phyloP scores from a whole-genome alignment of 1,284 basidiomycete genomes.

The Trichosporon asahii region DNA sequence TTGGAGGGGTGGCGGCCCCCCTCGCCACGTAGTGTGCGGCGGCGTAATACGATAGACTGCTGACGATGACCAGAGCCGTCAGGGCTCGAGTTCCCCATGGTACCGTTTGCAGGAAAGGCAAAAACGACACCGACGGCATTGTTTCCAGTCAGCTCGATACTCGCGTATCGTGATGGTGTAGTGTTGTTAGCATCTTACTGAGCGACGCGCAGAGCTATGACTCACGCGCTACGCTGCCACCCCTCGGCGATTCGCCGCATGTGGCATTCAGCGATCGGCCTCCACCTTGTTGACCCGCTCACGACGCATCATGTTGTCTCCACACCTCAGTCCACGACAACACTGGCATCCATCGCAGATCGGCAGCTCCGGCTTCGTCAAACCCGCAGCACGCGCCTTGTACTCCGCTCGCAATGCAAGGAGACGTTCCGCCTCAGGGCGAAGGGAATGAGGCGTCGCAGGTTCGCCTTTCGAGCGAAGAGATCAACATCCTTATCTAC shows the following conservation, averaged over 20 bases:
- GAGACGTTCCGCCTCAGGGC: neutral
- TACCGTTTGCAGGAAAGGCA: slow-evolving; percentile 49
- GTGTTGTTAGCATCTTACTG: neutral
- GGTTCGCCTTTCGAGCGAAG: slow-evolving; percentile 39
- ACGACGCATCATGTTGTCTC: neutral
- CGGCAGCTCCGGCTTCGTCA: neutral
- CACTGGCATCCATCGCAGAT: neutral
- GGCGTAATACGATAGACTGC: slow-evolving; percentile 64
- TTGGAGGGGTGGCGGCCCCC: slow-evolving; percentile 7
- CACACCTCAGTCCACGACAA: neutral
- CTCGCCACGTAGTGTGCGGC: slow-evolving; percentile 20
- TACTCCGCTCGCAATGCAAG: neutral
- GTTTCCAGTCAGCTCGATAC: slow-evolving; percentile 9
- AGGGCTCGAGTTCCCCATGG: slow-evolving; percentile 67
- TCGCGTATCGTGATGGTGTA: neutral
- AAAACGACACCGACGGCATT: slow-evolving; percentile 50
- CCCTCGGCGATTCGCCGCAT: slow-evolving; percentile 6
- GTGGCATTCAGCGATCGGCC: slow-evolving; percentile 7
- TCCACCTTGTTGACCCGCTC: neutral
- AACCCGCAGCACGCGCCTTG: too few relatives aligned
- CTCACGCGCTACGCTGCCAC: neutral
- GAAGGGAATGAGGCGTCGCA: slow-evolving; percentile 21
- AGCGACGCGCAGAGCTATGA: neutral
- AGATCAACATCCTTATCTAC: slow-evolving; percentile 50
- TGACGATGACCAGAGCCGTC: slow-evolving; percentile 64